phyloP scores from a whole-genome alignment of 1,284 basidiomycete genomes.

The Pulveroboletus ridleyi region DNA sequence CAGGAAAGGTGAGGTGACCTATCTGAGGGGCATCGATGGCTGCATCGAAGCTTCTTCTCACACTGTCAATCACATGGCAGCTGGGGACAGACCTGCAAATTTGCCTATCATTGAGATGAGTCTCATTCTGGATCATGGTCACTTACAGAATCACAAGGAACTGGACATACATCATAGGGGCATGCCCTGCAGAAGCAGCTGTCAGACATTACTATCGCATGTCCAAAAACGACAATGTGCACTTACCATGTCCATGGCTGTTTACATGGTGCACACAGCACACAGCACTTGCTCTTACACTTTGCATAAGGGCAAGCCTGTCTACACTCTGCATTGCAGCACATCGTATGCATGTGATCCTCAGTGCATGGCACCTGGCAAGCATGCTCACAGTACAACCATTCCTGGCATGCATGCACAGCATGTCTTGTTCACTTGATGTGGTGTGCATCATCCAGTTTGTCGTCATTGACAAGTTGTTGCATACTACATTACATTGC shows the following conservation, averaged over 20 bases:
- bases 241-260: conserved; percentile 63
- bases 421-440: conserved; percentile 46
- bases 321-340: conserved; percentile 56
- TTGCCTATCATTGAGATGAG: conserved; percentile 1
- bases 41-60: conserved; percentile 52
- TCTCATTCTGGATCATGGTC: no score
- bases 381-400: conserved; percentile 63
- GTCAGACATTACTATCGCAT: background rate
- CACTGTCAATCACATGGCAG: conserved; percentile 72
- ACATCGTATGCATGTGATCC: conserved; percentile 55
- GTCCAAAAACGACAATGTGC: background rate
- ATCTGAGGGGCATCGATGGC: conserved; percentile 76
- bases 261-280: conserved; percentile 69
- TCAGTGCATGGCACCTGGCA: conserved; percentile 58
- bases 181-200: conserved; percentile 49
- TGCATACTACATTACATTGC: conserved; percentile 54
- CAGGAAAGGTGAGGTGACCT: conserved; percentile 19
- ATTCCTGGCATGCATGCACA: conserved; percentile 56
- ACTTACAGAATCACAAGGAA: conserved; percentile 77
- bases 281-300: conserved; percentile 56
- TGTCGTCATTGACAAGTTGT: conserved; percentile 41
- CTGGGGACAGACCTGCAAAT: conserved; percentile 65
- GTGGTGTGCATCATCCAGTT: background rate
- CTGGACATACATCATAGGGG: conserved; percentile 58
- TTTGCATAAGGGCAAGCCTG: conserved; percentile 61